Evolutionary conservation across 148 eudicot genomes (phyloP).

Genomic region (Gaultheria prostrata): DNA sequence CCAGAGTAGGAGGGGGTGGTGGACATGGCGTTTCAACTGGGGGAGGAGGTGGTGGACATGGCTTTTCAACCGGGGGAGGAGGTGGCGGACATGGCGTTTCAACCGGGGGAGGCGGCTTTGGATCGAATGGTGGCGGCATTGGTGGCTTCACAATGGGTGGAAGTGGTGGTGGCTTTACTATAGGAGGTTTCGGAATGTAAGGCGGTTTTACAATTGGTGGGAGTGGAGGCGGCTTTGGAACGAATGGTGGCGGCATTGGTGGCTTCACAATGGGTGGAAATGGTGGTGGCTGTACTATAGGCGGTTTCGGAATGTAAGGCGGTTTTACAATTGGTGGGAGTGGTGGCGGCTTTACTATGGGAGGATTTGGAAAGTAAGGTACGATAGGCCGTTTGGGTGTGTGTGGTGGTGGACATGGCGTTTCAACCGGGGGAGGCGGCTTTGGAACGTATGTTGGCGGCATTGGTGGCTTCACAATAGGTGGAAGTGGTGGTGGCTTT

Average conservation of each 20-base stretch:
- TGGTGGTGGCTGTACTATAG: too few relatives aligned
- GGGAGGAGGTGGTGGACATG: constrained; percentile 16
- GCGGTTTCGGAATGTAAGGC: constrained; percentile 11
- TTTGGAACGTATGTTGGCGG: constrained; percentile 22
- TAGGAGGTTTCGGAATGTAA: not conserved
- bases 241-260: constrained; percentile 20
- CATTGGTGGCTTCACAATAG: not conserved
- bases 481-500: not conserved
- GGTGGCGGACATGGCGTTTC: constrained; percentile 24
- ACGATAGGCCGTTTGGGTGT: too few relatives aligned
- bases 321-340: too few relatives aligned
- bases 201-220: not conserved
- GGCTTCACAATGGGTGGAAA: not conserved
- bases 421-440: constrained; percentile 17
- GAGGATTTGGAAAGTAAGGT: too few relatives aligned
- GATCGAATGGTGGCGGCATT: constrained; percentile 20
- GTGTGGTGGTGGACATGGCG: constrained; percentile 33
- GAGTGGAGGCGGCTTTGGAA: constrained; percentile 19
- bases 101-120: constrained; percentile 15
- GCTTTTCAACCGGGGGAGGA: constrained; percentile 22
- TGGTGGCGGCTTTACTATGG: too few relatives aligned
- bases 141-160: constrained; percentile 6
- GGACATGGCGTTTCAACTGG: constrained; percentile 32
- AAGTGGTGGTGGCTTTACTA: not conserved
- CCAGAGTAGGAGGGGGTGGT: constrained; percentile 16